Evolutionary conservation across 2,329 filamentous ascomycete species (phyloP), one percentile per base, ranked within the genome.

Genomic region (Aspergillus aculeatinus): DNA sequence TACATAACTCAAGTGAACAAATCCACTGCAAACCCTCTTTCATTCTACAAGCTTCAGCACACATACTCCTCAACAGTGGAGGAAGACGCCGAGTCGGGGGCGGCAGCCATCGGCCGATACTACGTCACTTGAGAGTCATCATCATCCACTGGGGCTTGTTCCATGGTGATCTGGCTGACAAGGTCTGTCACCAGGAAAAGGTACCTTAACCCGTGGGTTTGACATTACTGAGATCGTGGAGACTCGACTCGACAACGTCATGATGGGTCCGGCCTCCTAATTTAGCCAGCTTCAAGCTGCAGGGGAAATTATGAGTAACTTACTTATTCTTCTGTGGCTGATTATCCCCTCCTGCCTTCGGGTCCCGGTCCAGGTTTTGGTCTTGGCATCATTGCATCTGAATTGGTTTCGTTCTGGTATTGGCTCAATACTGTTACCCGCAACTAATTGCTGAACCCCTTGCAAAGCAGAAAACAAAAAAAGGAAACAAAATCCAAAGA

Each of bases 341-440:
- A 16, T 44, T n/a, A 44, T 16, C 6, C 12, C 12, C 25, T 27
- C 25, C 25, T 7, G 7, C 7, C 23, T 23, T 23, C 23, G 23
- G 23, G 23, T 23, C 39, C 39, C 9, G 14, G 16, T n/a, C 16
- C 39, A 16, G 39, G 6, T n/a, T 3, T 3, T 19, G 16, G 12
- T 19, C 39, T 44, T 44, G 39, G 31, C 50, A 33, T 33, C 33
- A 51, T 55, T 31, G 25, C 11, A 39, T 55, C 53, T 55, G 19
- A 44, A 44, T n/a, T 44, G 39, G 14, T 44, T 44, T 44, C 39
- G 39, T 44, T 44, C 39, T 44, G 39, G 39, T n/a, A 44, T 47
- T 55, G 53, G 48, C 53, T 55, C 29, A 23, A 55, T 47, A 58
- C 35, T 58, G 16, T 57, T 27, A 58, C 29, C 56, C 53, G 53